phyloP scores from a whole-genome alignment of 2,329 filamentous ascomycete genomes.

The Uncinocarpus reesii region DNA sequence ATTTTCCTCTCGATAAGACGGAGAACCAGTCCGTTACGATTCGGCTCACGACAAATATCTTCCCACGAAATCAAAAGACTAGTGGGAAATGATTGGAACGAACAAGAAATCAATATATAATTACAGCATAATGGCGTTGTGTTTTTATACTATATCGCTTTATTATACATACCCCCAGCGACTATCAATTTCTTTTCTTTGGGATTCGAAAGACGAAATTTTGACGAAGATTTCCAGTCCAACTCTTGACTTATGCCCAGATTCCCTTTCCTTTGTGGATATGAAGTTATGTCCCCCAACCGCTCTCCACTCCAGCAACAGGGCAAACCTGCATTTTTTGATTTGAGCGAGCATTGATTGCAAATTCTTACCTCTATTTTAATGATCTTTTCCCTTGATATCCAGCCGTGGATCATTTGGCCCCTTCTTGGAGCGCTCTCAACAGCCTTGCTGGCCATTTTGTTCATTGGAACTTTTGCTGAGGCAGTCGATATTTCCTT shows the following conservation, averaged over 20 bases:
- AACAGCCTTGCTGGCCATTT: constrained; percentile 11
- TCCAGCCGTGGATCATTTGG: constrained; percentile 6
- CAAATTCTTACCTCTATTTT: background rate
- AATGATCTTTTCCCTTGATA: constrained; percentile 5
- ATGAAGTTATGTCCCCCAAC: constrained; percentile 10
- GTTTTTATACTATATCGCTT: background rate
- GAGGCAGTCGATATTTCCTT: background rate
- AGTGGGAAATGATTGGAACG: background rate
- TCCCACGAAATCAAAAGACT: background rate
- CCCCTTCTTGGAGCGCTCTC: constrained; percentile 7
- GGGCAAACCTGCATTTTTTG: constrained; percentile 13
- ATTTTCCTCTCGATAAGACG: background rate
- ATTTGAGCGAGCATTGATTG: constrained; percentile 10
- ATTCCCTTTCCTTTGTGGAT: constrained; percentile 13
- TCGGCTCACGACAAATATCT: constrained; percentile 1
- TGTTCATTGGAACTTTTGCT: constrained; percentile 6
- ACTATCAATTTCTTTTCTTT: background rate
- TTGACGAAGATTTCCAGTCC: background rate
- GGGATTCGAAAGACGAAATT: background rate
- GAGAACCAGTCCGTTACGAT: background rate
- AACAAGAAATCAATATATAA: background rate
- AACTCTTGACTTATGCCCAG: constrained; percentile 3
- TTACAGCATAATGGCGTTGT: constrained; percentile 3
- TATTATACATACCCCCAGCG: background rate
- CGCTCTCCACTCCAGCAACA: constrained; percentile 15